Conservation (phyloP, 2,329 filamentous ascomycete species). For the Colletotrichum musae region DNA sequence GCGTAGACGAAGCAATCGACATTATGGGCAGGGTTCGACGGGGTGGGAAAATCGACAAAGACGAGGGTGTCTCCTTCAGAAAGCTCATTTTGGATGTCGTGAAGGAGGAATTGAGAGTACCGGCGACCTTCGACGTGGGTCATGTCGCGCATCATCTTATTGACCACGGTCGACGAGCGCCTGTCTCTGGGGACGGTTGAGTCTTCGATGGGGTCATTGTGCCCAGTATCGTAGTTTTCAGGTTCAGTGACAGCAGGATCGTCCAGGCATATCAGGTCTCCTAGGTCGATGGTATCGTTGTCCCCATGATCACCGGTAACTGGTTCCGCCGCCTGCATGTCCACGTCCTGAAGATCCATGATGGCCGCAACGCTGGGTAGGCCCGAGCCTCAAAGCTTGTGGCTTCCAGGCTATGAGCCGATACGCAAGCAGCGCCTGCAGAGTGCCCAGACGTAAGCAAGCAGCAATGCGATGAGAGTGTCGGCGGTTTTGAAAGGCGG, state of each 20-base stretch:
- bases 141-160: constrained; percentile 14
- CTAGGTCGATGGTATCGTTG: too few relatives aligned
- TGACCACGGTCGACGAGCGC: too few relatives aligned
- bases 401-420: not conserved
- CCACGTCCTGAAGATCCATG: constrained; percentile 10
- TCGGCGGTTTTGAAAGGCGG: not conserved
- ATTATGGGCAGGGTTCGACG: constrained; percentile 37
- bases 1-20: constrained; percentile 54
- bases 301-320: not conserved
- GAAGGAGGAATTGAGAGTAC: constrained; percentile 36
- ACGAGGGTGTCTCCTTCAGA: constrained; percentile 60
- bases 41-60: constrained; percentile 56
- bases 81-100: constrained; percentile 42
- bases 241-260: not conserved
- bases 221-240: not conserved
- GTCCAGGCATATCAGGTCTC: not conserved
- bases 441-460: not conserved
- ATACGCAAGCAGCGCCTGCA: not conserved
- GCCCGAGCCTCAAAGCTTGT: too few relatives aligned
- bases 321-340: constrained; percentile 2
- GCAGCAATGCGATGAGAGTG: not conserved
- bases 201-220: not conserved
- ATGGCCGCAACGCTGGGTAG: not conserved
- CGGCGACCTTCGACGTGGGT: constrained; percentile 13
- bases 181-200: not conserved